phyloP scores from a whole-genome alignment of 2,329 filamentous ascomycete genomes.

The Hansfordia pulvinata region DNA sequence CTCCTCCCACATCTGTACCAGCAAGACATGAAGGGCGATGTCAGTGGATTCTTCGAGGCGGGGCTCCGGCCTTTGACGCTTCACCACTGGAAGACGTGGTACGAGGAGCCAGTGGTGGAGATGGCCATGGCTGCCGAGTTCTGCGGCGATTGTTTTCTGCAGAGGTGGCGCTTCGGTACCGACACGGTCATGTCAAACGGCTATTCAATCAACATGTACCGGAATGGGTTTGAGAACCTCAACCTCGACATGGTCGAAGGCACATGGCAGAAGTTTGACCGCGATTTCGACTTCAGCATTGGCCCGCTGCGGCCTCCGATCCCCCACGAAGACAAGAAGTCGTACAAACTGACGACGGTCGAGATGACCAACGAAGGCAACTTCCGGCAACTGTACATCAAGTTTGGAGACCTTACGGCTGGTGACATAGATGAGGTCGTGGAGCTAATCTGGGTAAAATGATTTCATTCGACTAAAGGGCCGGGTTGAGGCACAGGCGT shows the following conservation, averaged over 20 bases:
- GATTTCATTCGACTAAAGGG: too few relatives aligned
- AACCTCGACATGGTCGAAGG: constrained; percentile 34
- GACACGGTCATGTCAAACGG: constrained; percentile 43
- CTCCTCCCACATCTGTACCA: constrained; percentile 41
- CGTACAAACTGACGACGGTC: constrained; percentile 31
- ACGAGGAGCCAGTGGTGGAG: constrained; percentile 31
- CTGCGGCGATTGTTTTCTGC: constrained; percentile 46
- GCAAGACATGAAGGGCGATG: constrained; percentile 39
- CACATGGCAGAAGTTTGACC: constrained; percentile 25
- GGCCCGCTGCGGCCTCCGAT: constrained; percentile 31
- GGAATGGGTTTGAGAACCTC: constrained; percentile 20
- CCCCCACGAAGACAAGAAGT: constrained; percentile 30
- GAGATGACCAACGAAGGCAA: constrained; percentile 23
- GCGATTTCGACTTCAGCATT: constrained; percentile 33
- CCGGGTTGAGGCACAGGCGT: too few relatives aligned
- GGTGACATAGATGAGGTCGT: constrained; percentile 32
- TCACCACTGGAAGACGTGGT: constrained; percentile 53
- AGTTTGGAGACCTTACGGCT: constrained; percentile 22
- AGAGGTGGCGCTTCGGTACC: constrained; percentile 35
- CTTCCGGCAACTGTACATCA: constrained; percentile 42
- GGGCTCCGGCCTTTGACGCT: constrained; percentile 39
- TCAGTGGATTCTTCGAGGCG: constrained; percentile 46
- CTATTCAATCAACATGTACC: constrained; percentile 39
- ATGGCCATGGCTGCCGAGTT: constrained; percentile 33
- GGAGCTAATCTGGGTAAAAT: constrained; percentile 37